Base-by-base conservation (phyloP, 2,329 filamentous ascomycete species). In the Bertia moriformis region DNA sequence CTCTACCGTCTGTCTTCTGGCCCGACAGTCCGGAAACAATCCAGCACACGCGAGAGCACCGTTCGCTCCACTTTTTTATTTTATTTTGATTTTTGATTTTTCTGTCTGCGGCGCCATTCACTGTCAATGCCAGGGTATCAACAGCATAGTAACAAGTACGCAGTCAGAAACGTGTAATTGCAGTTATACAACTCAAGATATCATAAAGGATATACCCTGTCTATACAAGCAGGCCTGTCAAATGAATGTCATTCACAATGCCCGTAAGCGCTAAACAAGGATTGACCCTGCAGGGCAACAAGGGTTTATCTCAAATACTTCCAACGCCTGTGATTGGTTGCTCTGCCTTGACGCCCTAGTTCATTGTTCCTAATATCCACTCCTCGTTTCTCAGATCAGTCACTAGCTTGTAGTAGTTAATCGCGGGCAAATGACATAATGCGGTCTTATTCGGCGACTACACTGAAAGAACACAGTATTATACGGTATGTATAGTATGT, bases 11-110 rank as follows among this genome's bases (percentile, higher is more conserved):
- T n/a, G 24, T n/a, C 10, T 29, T 29, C n/a, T 29, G 32, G 32
- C 32, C 32, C 32, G 32, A 35, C 32, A 35, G 32, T 12, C 10
- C 10, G 32, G 32, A 35, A 35, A 17, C 32, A 35, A 15, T n/a
- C n/a, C 32, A 15, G 32, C 32, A 15, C 10, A 35, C 17, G 32
- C 32, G 32, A 35, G 32, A 35, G 24, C 10, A n/a, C 32, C 32
- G 32, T 35, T 35, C 32, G 32, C 32, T 35, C 32, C 32, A 35
- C 32, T 35, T 18, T 10, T 29, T 10, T 29, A 29, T 29, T 29
- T 10, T 29, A 29, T n/a, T 29, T 10, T 29, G 10, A n/a, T 29
- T 10, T 29, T 29, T 29, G n/a, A 10, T n/a, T 29, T 29, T 10
- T 29, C 24, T 29, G 24, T n/a, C 24, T 29, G 24, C 10, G 24